Conservation (phyloP, 768 basidiomycete genomes). For the Termitomyces sp. region DNA sequence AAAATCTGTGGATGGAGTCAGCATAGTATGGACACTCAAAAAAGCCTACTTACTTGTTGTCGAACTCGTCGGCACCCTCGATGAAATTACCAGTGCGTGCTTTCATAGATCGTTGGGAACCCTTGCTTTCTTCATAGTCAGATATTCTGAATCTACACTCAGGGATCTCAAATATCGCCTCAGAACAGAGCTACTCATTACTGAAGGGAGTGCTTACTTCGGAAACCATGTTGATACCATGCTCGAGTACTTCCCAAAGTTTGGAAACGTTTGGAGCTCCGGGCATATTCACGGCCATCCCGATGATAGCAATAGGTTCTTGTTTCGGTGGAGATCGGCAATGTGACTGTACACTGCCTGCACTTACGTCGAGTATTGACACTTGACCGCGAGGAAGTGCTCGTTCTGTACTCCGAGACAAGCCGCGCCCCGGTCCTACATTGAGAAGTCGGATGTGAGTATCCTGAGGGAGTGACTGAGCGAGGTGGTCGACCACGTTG, state of each 20-base stretch:
- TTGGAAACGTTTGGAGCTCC: slow-evolving; percentile 41
- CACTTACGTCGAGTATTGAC: slow-evolving; percentile 17
- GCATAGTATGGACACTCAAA: background rate
- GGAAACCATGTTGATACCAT: slow-evolving; percentile 49
- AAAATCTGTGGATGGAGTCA: slow-evolving; percentile 34
- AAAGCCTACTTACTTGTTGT: slow-evolving; percentile 35
- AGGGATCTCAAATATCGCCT: slow-evolving; percentile 45
- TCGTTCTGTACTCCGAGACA: slow-evolving; percentile 33
- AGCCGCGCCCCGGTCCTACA: slow-evolving; percentile 40
- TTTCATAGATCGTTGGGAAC: slow-evolving; percentile 37
- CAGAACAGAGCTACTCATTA: background rate
- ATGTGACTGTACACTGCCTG: background rate
- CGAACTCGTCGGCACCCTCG: slow-evolving; percentile 50
- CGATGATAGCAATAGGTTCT: slow-evolving; percentile 62
- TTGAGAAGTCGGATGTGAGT: slow-evolving; percentile 34
- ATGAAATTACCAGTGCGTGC: slow-evolving; percentile 62
- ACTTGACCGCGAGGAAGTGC: slow-evolving; percentile 18
- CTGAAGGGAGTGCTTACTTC: slow-evolving; percentile 33
- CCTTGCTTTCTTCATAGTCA: slow-evolving; percentile 26
- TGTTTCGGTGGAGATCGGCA: slow-evolving; percentile 20
- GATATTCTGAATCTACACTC: slow-evolving; percentile 45
- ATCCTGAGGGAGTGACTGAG: slow-evolving; percentile 15
- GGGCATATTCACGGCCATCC: slow-evolving; percentile 62
- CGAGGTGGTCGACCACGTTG: slow-evolving; percentile 26
- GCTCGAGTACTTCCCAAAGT: slow-evolving; percentile 56